Evolutionary conservation across 2,329 filamentous ascomycete species (phyloP).

Genomic region (Monosporascus ibericus): DNA sequence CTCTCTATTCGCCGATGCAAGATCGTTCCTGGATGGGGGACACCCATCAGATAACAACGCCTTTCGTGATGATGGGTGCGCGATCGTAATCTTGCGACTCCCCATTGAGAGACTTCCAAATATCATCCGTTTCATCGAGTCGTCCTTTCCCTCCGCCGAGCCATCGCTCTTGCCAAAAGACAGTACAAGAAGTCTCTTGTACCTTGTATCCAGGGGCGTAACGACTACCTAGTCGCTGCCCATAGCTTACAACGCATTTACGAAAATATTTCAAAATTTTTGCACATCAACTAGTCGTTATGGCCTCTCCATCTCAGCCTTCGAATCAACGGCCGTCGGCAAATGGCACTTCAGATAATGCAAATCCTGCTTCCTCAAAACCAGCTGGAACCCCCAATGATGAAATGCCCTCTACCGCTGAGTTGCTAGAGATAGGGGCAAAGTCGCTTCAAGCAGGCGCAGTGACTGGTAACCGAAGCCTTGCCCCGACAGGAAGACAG

Average conservation of each 20-base stretch:
- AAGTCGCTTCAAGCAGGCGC: constrained; percentile 23
- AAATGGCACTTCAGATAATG: background rate
- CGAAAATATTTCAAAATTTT: background rate
- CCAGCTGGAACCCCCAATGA: constrained; percentile 2
- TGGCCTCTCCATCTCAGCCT: constrained; percentile 10
- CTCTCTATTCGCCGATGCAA: background rate
- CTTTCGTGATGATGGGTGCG: background rate
- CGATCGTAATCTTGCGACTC: background rate
- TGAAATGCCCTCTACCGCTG: constrained; percentile 16
- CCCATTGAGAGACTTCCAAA: background rate
- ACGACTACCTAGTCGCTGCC: too few species aligned
- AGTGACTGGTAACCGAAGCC: constrained; percentile 16
- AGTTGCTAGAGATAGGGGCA: constrained; percentile 18
- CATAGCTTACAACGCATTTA: background rate
- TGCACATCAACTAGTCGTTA: constrained; percentile 2
- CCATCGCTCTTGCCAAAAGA: too few species aligned
- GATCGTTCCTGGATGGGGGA: background rate
- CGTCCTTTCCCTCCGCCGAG: too few species aligned
- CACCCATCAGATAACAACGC: background rate
- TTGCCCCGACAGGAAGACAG: constrained; percentile 4
- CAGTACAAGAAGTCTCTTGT: too few species aligned
- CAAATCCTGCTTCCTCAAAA: background rate
- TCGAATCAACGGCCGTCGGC: constrained; percentile 3
- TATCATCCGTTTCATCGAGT: background rate
- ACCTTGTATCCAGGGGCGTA: too few species aligned